Conservation (phyloP, 257 asterid genomes). For the Solanum etuberosum region DNA sequence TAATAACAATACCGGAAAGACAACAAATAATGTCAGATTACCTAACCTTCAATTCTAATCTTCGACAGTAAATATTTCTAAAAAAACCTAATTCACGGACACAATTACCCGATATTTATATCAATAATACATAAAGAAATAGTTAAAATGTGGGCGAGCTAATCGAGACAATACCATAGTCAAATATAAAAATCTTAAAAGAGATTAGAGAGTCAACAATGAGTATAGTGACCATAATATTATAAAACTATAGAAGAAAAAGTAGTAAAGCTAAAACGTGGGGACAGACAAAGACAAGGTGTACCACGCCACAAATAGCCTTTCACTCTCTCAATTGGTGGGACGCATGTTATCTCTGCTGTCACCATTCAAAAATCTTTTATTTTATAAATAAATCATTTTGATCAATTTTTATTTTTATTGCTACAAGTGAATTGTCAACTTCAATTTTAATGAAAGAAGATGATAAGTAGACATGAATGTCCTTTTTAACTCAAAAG, state of each 20-base stretch:
- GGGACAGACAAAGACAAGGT: conserved; percentile 1
- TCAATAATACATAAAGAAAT: neutral
- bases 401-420: neutral
- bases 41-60: neutral
- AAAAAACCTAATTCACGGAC: too few relatives aligned
- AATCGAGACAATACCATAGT: neutral
- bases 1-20: neutral
- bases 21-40: neutral
- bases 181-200: neutral
- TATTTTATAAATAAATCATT: neutral
- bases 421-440: neutral
- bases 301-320: neutral
- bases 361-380: neutral
- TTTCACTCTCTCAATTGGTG: neutral
- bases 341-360: neutral
- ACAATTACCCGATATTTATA: neutral
- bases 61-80: too few relatives aligned
- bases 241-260: neutral
- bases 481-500: neutral
- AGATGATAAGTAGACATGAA: neutral
- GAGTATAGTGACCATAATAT: neutral
- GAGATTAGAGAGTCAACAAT: neutral
- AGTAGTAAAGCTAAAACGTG: neutral
- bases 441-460: neutral
- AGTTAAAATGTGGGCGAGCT: neutral